Evolutionary conservation across 2,329 filamentous ascomycete genomes (phyloP), one percentile per base, ranked within the genome.

Genomic region (Alternaria sp.): DNA sequence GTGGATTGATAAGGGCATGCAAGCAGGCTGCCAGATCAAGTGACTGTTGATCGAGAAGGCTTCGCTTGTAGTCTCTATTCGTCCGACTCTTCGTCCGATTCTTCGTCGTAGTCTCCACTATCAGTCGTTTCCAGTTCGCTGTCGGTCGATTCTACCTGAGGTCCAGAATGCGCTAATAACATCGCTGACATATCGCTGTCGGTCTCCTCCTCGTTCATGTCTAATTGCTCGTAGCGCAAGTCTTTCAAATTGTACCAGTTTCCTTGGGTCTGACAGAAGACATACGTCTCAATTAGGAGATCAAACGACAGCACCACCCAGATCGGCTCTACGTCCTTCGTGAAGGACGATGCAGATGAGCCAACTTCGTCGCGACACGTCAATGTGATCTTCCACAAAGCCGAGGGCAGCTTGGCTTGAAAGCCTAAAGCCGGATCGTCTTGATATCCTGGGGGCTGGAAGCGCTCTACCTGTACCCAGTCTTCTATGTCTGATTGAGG

Each of bases 351-450:
- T 1, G 61, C 47, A 13, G 61, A 45, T 8, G 55, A 56, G 5
- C 62, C 64, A 32, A 66, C 60, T 23, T 62, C 62, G 17, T 68
- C 60, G 11, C 65, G 66, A 50, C 69, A 72, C 7, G 51, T 67
- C 11, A 72, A 61, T 12, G 58, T 49, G 3, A 72, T 44, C 19
- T 62, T 59, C 17, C 51, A 58, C 19, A 70, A 32, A 11, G 21
- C 61, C 6, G 40, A 21, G 21, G 49, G 23, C 6, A 17, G n/a
- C 13, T 28, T 19, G 13, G n/a, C 19, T 2, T 28, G 19, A 11
- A 21, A 11, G 36, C 4, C 36, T 40, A 40, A 40, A 6, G 36
- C 36, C 25, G 17, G 17, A 12, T 11, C 19, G 25, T 3, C 6
- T 13, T 5, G 43, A 12, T 5, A 17, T 6, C 5, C 36, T 40